Conservation (phyloP, 352 stramenopile genomes). For the Hyaloperonospora arabidopsidis region DNA sequence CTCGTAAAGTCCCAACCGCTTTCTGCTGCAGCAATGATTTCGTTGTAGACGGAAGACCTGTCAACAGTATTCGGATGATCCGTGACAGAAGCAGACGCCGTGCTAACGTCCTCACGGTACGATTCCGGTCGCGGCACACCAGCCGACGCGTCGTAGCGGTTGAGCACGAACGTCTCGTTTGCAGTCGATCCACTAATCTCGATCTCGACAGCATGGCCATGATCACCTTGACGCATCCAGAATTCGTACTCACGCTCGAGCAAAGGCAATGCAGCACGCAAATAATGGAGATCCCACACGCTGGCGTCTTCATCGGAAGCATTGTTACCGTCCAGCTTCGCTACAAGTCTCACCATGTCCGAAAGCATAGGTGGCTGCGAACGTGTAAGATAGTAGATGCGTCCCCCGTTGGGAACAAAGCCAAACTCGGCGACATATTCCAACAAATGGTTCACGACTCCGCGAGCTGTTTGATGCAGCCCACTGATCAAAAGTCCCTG, state of each 20-base stretch:
- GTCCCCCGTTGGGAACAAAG: conserved; percentile 85
- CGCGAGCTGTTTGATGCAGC: conserved; percentile 63
- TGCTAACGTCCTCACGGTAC: conserved; percentile 71
- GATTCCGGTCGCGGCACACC: conserved; percentile 74
- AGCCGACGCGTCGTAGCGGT: conserved; percentile 59
- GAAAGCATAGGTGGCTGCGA: conserved; percentile 88
- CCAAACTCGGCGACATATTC: conserved; percentile 81
- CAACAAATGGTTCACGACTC: conserved; percentile 81
- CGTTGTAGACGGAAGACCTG: conserved; percentile 50
- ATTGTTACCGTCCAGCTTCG: conserved; percentile 11
- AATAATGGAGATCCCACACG: conserved; percentile 40
- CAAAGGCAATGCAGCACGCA: conserved; percentile 39
- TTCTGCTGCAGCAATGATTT: conserved; percentile 74
- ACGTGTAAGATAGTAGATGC: conserved; percentile 86
- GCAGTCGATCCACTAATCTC: conserved; percentile 23
- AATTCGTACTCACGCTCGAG: conserved; percentile 74
- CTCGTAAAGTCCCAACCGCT: conserved; percentile 87
- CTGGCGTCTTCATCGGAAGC: conserved; percentile 18
- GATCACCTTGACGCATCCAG: conserved; percentile 64
- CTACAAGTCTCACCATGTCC: conserved; percentile 69
- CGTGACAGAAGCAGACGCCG: conserved; percentile 5
- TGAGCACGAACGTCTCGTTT: conserved; percentile 39
- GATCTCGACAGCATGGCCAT: conserved; percentile 50
- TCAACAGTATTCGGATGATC: conserved; percentile 9
- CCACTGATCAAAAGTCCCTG: conserved; percentile 72